Percentiles rank a stretch among this genome's conserved stretches.
Evolutionary conservation across 768 basidiomycete genomes (phyloP).

Genomic region (Cubamyces lactineus): DNA sequence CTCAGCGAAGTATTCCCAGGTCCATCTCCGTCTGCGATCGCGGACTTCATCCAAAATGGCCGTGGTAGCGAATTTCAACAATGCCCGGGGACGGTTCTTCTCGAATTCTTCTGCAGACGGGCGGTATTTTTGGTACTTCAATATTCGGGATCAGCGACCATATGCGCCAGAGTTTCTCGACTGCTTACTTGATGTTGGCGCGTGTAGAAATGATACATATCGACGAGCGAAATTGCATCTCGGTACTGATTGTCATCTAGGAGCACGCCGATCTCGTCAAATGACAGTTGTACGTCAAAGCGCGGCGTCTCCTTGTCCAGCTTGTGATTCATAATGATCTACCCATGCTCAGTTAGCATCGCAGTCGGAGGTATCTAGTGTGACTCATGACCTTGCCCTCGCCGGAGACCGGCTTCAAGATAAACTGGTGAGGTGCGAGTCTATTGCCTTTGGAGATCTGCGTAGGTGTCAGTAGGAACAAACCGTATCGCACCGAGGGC

Average conservation of each 20-base stretch:
- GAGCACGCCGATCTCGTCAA: constrained; percentile 91
- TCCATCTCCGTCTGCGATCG: constrained; percentile 84
- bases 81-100: constrained; percentile 62
- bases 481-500: too few relatives aligned
- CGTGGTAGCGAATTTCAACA: constrained; percentile 75
- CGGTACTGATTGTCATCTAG: constrained; percentile 95
- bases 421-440: constrained; percentile 78
- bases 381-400: constrained; percentile 74
- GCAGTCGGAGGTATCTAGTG: neutral
- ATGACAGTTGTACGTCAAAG: constrained; percentile 84
- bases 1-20: constrained; percentile 88
- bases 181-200: constrained; percentile 72
- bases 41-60: constrained; percentile 85
- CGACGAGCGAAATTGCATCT: constrained; percentile 88
- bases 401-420: constrained; percentile 93
- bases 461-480: neutral
- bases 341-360: constrained; percentile 9
- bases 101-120: constrained; percentile 64
- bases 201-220: constrained; percentile 96
- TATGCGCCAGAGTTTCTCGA: neutral
- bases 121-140: constrained; percentile 81
- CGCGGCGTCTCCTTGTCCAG: constrained; percentile 75
- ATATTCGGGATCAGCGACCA: neutral
- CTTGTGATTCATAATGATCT: constrained; percentile 85
- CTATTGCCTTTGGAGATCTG: constrained; percentile 57